Base-by-base conservation (phyloP, 495 filamentous ascomycete genomes). In the Hypomontagnella monticulosa region DNA sequence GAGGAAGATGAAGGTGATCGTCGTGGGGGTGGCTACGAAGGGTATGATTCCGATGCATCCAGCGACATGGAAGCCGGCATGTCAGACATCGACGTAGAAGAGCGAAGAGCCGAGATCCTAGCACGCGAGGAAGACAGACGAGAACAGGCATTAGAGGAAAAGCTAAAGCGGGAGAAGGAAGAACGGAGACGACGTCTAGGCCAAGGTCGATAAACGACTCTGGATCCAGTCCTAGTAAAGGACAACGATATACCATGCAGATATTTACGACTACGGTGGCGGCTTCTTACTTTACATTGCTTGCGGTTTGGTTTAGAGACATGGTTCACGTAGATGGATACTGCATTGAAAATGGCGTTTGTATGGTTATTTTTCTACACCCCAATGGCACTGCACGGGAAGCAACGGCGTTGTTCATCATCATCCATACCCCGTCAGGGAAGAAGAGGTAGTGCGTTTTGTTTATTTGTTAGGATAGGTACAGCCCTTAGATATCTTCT, bases 11-110 rank as follows among this genome's bases (percentile, higher is more conserved):
- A 79, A 0, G 80, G 83, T 12, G 80, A 80, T 18, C 74, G 73
- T 4, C 67, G 68, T 19, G 71, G 70, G 3, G 69, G 61, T 9
- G 65, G 73, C 15, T 80, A 83, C 41, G 23, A 27, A 2, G 70
- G 73, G 8, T 80, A 82, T 34, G 80, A 78, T 30, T 83, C 80
- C 1, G 83, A 83, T 30, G 76, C 46, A 6, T 82, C 80, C 14
- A 85, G 83, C 4, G 86, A 88, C 64, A 88, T 88, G 86, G 86
- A 88, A 69, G 86, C 86, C 4, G 85, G 84, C 1, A 51, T 84
- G 9, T 79, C 80, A 14, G 86, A 88, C 50, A 84, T 88, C 12
- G 80, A 87, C 34, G 79, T 82, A 32, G 86, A 88, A 66, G 86
- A 88, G 61, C 79, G 78, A 42, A 59, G 71, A 20, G 85, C 85